phyloP scores from a whole-genome alignment of 2,329 filamentous ascomycete species.

The Ascochyta clinopodiicola region DNA sequence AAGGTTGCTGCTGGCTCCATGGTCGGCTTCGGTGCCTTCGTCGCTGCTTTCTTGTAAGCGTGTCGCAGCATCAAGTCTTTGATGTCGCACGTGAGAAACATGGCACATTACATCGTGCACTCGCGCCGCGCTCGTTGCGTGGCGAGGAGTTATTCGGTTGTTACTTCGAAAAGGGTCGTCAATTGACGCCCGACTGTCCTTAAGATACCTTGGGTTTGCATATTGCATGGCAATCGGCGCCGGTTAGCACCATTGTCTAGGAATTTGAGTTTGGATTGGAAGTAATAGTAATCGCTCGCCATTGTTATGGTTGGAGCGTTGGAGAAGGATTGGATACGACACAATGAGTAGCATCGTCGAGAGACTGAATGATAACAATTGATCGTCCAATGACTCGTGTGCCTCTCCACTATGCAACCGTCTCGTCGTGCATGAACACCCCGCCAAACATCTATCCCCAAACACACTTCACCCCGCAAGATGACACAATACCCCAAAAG shows the following conservation, averaged over 20 bases:
- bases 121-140: constrained; percentile 19
- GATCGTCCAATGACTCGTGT: constrained; percentile 7
- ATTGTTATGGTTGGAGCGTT: constrained; percentile 3
- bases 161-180: constrained; percentile 14
- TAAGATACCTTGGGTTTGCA: constrained; percentile 42
- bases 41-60: constrained; percentile 48
- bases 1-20: constrained; percentile 39
- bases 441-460: constrained; percentile 21
- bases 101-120: constrained; percentile 25
- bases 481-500: constrained; percentile 30
- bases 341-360: constrained; percentile 9
- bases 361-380: constrained; percentile 19
- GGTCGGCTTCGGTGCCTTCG: constrained; percentile 45
- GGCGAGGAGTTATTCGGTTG: constrained; percentile 3
- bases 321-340: constrained; percentile 8
- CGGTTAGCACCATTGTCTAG: constrained; percentile 27
- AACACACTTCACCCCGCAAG: constrained; percentile 13
- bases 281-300: constrained; percentile 21
- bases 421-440: constrained; percentile 19
- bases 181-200: constrained; percentile 32
- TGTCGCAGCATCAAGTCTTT: constrained; percentile 10
- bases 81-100: constrained; percentile 15
- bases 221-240: constrained; percentile 32
- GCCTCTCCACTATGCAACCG: constrained; percentile 10
- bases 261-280: constrained; percentile 19